phyloP scores from a whole-genome alignment of 1,284 basidiomycete species.

The Ustilago lituana region DNA sequence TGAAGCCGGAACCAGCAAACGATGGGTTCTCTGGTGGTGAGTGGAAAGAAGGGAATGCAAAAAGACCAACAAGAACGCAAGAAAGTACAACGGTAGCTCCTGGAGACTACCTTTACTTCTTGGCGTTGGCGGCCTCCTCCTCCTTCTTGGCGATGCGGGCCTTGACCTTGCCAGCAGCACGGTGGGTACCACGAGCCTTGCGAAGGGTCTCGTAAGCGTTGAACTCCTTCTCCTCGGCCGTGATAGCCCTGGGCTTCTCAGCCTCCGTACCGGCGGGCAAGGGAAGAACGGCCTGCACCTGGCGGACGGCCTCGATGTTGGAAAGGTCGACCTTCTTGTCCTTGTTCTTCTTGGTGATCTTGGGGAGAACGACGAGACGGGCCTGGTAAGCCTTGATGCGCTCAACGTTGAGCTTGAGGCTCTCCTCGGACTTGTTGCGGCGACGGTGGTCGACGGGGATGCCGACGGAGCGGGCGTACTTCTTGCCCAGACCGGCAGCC shows the following conservation, averaged over 20 bases:
- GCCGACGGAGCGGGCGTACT: slow-evolving; percentile 91
- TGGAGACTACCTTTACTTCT: slow-evolving; percentile 76
- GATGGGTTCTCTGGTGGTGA: not conserved
- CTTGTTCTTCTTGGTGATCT: slow-evolving; percentile 80
- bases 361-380: slow-evolving; percentile 84
- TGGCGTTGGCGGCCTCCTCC: slow-evolving; percentile 90
- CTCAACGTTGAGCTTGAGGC: slow-evolving; percentile 93
- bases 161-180: slow-evolving; percentile 89
- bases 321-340: slow-evolving; percentile 84
- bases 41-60: not conserved
- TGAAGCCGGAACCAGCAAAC: not conserved
- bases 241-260: slow-evolving; percentile 93
- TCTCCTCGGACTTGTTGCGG: slow-evolving; percentile 96
- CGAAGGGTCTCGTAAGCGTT: slow-evolving; percentile 85
- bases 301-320: slow-evolving; percentile 80
- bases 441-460: slow-evolving; percentile 97
- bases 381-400: slow-evolving; percentile 92
- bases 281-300: slow-evolving; percentile 68
- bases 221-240: slow-evolving; percentile 87
- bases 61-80: slow-evolving; percentile 19
- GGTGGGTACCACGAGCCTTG: slow-evolving; percentile 81
- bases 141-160: slow-evolving; percentile 75
- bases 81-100: not conserved
- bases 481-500: slow-evolving; percentile 92
- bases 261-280: slow-evolving; percentile 74